Conservation (phyloP, 768 basidiomycete genomes). For the Tulasnella sp. region DNA sequence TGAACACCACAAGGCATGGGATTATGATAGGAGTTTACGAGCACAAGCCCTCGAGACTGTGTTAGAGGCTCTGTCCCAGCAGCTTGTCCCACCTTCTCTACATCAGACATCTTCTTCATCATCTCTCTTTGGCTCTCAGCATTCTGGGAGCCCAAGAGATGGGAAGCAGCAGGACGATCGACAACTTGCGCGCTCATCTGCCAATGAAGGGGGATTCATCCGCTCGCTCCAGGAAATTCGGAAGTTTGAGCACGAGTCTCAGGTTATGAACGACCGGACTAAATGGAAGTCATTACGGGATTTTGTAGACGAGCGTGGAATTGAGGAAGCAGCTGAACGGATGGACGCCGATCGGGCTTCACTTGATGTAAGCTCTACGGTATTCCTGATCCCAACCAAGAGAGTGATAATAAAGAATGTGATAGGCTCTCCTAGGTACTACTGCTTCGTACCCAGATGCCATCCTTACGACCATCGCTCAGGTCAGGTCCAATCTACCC, state of each 20-base stretch:
- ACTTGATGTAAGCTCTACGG: constrained; percentile 48
- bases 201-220: not conserved
- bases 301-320: constrained; percentile 73
- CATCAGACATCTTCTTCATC: constrained; percentile 55
- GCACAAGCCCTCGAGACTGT: constrained; percentile 54
- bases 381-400: not conserved
- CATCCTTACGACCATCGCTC: constrained; percentile 42
- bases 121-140: constrained; percentile 72
- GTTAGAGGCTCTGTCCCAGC: constrained; percentile 60
- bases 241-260: constrained; percentile 6
- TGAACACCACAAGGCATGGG: constrained; percentile 52
- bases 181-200: not conserved
- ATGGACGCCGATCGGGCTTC: constrained; percentile 59
- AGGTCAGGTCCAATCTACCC: constrained; percentile 47
- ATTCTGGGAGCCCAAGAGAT: constrained; percentile 24
- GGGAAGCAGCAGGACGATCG: constrained; percentile 6
- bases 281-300: constrained; percentile 77
- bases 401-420: constrained; percentile 1
- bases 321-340: constrained; percentile 63
- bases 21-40: constrained; percentile 47
- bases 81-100: constrained; percentile 69
- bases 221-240: constrained; percentile 6
- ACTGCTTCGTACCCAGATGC: constrained; percentile 62
- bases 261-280: constrained; percentile 17
- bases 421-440: constrained; percentile 48